A percentile compares a stretch with the other conserved stretches of the same genome.
Conservation (phyloP, 805 yeast genomes). For the Spencermartinsiella europaea region DNA sequence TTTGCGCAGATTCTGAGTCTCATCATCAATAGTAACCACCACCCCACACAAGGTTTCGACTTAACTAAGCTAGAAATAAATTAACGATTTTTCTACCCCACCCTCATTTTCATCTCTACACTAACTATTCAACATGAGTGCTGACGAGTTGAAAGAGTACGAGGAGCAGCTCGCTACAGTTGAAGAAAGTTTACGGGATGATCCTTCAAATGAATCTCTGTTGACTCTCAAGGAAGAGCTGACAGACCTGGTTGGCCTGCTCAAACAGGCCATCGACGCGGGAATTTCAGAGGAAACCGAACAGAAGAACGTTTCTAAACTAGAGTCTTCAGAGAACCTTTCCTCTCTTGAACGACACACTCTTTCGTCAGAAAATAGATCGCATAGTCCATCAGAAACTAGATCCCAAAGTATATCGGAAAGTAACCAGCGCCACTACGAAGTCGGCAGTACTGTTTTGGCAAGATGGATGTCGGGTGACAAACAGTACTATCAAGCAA, state of each 20-base stretch:
- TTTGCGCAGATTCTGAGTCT: too few species aligned
- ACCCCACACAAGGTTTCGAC: too few species aligned
- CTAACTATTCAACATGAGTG: too few species aligned
- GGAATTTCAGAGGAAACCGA: neutral
- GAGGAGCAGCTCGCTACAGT: constrained; percentile 29
- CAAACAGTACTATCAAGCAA: constrained; percentile 25
- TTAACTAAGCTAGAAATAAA: too few species aligned
- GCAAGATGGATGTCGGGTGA: constrained; percentile 28
- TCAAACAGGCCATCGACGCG: constrained; percentile 13
- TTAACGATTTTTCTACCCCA: too few species aligned
- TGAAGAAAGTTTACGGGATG: constrained; percentile 23
- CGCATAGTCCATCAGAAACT: neutral
- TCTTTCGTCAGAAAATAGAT: too few species aligned
- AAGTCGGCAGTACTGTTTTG: constrained; percentile 24
- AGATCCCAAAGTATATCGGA: neutral
- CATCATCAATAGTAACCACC: too few species aligned
- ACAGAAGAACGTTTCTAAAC: neutral
- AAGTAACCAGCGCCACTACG: constrained; percentile 1
- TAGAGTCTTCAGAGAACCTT: neutral
- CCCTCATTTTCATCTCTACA: too few species aligned
- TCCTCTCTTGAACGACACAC: neutral
- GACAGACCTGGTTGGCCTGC: constrained; percentile 25
- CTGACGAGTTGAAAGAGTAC: constrained; percentile 30
- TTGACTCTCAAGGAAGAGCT: constrained; percentile 27
- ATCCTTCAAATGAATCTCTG: constrained; percentile 27